phyloP scores from a whole-genome alignment of 257 asterid genomes.

The Striga asiatica region DNA sequence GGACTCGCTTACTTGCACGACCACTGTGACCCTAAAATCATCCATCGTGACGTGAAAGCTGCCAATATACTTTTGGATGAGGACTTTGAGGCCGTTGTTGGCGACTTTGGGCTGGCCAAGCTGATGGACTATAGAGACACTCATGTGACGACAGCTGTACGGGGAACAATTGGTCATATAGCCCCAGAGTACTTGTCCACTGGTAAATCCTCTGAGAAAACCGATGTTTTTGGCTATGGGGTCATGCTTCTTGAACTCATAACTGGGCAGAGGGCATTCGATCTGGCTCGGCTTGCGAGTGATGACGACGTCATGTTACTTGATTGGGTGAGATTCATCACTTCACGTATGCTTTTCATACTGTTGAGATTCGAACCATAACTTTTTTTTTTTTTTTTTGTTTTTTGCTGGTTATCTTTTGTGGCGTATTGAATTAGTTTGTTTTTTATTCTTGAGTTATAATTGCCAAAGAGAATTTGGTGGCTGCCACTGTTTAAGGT shows the following conservation, averaged over 20 bases:
- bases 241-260: constrained; percentile 96
- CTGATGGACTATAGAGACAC: constrained; percentile 96
- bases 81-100: constrained; percentile 92
- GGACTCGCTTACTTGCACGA: constrained; percentile 95
- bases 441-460: background rate
- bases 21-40: constrained; percentile 81
- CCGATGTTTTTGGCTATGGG: constrained; percentile 89
- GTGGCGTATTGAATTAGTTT: background rate
- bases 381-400: background rate
- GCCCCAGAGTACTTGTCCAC: constrained; percentile 83
- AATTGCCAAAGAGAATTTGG: background rate
- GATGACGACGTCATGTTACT: constrained; percentile 89
- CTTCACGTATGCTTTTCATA: background rate
- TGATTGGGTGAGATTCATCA: constrained; percentile 66
- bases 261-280: constrained; percentile 85
- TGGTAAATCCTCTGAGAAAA: constrained; percentile 82
- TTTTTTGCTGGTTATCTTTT: too few species aligned
- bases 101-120: constrained; percentile 90
- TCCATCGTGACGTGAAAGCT: constrained; percentile 91
- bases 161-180: constrained; percentile 80
- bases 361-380: too few species aligned
- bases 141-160: constrained; percentile 85
- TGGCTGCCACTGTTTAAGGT: background rate
- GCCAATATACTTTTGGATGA: constrained; percentile 75
- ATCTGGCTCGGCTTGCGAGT: constrained; percentile 86